Base-by-base conservation (phyloP, 805 yeast genomes). In the Isabelozyma heimii region DNA sequence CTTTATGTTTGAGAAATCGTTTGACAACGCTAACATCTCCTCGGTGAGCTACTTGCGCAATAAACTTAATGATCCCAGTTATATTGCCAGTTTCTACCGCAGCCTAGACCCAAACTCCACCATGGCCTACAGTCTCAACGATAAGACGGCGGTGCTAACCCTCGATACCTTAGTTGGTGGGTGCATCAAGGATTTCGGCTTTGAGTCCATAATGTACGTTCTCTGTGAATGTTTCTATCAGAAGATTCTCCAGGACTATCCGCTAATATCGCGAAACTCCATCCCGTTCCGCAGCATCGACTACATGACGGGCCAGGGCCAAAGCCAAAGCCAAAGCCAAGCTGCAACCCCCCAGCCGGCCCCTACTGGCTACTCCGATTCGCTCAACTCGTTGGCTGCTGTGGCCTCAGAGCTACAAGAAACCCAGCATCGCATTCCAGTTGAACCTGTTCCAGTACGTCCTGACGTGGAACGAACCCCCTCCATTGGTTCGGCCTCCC, bases 131-230 rank as follows among this genome's bases (percentile, higher is more conserved):
- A 63, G 63, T 52, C 54, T 82, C 33, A 73, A 67, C 47, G 84
- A 82, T 50, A 78, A 72, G 20, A 75, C 79, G 27, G 84, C 86
- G 0, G 70, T 79, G 0, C 74, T 81, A 46, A 67, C 87, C 4
- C 68, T 87, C 42, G 77, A 77, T 55, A 79, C 83, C 37, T 60
- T 85, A 24, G 60, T 87, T 16, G 95, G 94, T 2, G 84, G 86
- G 8, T 79, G 89, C 51, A 77, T 86, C 37, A 84, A 82, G 52
- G 96, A 89, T 64, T 89, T 84, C 69, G 95, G 96, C 1, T 89
- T 89, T 61, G 91, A 89, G 58, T 61, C 76, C 2, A 75, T 84
- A n/a, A 67, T 87, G 49, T 76, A 76, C 50, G 84, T 87, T 2
- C 63, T 89, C 26, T 79, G 88, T 52, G 92, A 87, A 54, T 75